phyloP scores from a whole-genome alignment of 805 yeast genomes.

The Wickerhamiella slavikovae region DNA sequence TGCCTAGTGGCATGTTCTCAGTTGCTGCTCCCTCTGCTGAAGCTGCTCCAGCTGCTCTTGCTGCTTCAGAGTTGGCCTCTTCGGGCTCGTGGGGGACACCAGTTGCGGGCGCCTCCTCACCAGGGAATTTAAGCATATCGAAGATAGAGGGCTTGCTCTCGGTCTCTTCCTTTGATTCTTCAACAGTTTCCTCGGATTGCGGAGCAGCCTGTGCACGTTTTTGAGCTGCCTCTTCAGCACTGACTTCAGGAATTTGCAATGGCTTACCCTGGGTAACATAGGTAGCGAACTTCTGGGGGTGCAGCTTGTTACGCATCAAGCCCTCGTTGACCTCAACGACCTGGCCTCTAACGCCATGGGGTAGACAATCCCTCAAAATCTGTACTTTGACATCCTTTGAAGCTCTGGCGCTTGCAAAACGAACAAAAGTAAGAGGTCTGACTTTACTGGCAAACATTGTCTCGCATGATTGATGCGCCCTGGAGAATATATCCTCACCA shows the following conservation, averaged over 20 bases:
- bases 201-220: not conserved
- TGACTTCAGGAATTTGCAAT: conserved; percentile 7
- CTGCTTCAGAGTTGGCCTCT: not conserved
- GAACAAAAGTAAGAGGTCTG: conserved; percentile 2
- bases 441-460: too few species aligned
- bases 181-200: not conserved
- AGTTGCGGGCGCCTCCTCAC: not conserved
- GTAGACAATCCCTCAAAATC: conserved; percentile 44
- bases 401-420: conserved; percentile 10
- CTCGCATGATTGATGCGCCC: not conserved
- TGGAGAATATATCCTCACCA: not conserved
- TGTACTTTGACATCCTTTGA: conserved; percentile 41
- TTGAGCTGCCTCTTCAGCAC: conserved; percentile 1
- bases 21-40: too few species aligned
- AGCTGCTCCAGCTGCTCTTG: too few species aligned
- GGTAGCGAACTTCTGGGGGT: conserved; percentile 51
- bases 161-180: not conserved
- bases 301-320: conserved; percentile 60
- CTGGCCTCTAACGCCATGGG: conserved; percentile 51
- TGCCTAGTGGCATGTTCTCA: not conserved
- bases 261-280: conserved; percentile 27
- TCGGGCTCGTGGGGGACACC: not conserved
- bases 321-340: conserved; percentile 58
- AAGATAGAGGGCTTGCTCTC: conserved; percentile 5
- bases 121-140: conserved; percentile 9